These are phyloP conservation scores for Agaricus blazei DNA, from an alignment of 768 basidiomycete genomes.

Conservation along the genomic window DNA sequence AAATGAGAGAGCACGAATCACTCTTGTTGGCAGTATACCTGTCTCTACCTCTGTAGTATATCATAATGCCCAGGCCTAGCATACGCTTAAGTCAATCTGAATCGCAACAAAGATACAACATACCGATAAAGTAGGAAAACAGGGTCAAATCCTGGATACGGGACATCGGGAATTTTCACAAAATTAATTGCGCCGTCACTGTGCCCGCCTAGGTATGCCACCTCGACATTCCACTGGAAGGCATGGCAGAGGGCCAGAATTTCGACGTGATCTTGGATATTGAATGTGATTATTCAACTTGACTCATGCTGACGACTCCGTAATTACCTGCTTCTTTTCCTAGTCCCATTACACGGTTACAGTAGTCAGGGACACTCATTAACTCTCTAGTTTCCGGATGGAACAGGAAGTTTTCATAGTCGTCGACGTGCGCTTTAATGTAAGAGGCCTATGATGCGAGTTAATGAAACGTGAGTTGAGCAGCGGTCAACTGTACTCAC, in stretches of 20 bases:
- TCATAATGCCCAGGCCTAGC: constrained; percentile 86
- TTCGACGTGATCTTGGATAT: constrained; percentile 65
- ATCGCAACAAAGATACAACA: not conserved
- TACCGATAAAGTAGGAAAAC: constrained; percentile 74
- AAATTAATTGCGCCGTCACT: constrained; percentile 55
- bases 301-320: not conserved
- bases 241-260: constrained; percentile 73
- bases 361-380: constrained; percentile 62
- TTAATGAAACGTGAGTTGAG: not conserved
- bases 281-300: not conserved
- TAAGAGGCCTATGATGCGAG: constrained; percentile 50
- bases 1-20: not conserved
- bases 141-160: constrained; percentile 39
- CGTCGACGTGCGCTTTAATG: constrained; percentile 58
- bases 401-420: constrained; percentile 69
- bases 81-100: constrained; percentile 1
- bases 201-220: constrained; percentile 80
- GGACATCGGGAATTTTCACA: constrained; percentile 54
- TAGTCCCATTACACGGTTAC: constrained; percentile 71
- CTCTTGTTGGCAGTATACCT: not conserved
- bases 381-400: constrained; percentile 64
- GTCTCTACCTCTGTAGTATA: constrained; percentile 37
- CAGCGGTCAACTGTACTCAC: constrained; percentile 20
- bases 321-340: constrained; percentile 71
- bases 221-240: constrained; percentile 57